Base-by-base conservation (phyloP, 495 filamentous ascomycete genomes). In the Paragyromitra xinjiangensis region DNA sequence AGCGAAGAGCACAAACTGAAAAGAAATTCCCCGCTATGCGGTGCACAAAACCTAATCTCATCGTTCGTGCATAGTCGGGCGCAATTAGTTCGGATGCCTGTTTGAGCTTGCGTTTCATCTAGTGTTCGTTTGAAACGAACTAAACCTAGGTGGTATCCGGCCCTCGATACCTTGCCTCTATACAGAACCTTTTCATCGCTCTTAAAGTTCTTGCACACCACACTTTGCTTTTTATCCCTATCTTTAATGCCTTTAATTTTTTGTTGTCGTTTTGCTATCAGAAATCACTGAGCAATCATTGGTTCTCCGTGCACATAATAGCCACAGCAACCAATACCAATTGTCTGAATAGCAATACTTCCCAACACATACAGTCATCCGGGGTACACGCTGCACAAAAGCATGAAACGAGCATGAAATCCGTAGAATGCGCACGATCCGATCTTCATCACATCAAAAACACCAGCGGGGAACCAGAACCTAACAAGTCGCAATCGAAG, bases 1-100 rank as follows among this genome's bases (percentile, higher is more conserved):
- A 73, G 70, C 59, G 70, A 67, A 56, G 48, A 55, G 29, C 48
- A 56, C 58, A 71, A 48, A 62, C 14, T 19, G 11, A 6, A 40
- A 62, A 44, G n/a, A 66, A 53, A 29, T 11, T 39, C 42, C 9
- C 26, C 64, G 24, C 64, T 45, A 51, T 51, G 48, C n/a, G 37
- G 50, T 66, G 29, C 12, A 12, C 12, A 19, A 71, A 66, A 66
- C 34, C 37, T 66, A 29, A 53, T 26, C 44, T 11, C 58, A 64
- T 40, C 44, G 26, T 14, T 39, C 44, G 26, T 65, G 44, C 68
- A 48, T 48, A n/a, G 16, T 39, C 45, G 5, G 56, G 55, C 61
- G n/a, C 69, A 40, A 39, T 29, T 19, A 48, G 58, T n/a, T 56
- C 24, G 26, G 3, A 45, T 39, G 29, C 2, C 4, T 29, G 26